phyloP scores from a whole-genome alignment of 148 eudicot genomes.

The Vaccinium myrtillus region DNA sequence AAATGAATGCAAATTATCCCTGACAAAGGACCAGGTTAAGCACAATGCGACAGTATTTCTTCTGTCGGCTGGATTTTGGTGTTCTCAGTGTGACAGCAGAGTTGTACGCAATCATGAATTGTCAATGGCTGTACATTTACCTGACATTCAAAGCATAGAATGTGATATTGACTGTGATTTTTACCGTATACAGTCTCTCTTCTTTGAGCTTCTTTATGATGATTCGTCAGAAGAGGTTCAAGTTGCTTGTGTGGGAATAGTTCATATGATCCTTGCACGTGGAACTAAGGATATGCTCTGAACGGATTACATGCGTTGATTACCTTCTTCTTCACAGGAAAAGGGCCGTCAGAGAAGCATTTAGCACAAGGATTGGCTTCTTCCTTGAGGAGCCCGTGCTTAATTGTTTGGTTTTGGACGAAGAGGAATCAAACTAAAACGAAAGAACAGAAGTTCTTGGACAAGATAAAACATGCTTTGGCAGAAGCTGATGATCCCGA shows the following conservation, averaged over 20 bases:
- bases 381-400: conserved; percentile 56
- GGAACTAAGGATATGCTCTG: conserved; percentile 44
- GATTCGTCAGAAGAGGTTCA: conserved; percentile 84
- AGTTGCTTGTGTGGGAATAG: conserved; percentile 63
- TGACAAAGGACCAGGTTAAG: conserved; percentile 28
- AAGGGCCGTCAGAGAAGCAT: conserved; percentile 80
- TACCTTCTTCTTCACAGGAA: conserved; percentile 64
- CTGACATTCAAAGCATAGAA: conserved; percentile 25
- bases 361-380: conserved; percentile 56
- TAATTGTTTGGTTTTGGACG: conserved; percentile 50
- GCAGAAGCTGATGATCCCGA: conserved; percentile 62
- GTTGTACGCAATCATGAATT: conserved; percentile 26
- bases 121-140: conserved; percentile 24
- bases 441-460: conserved; percentile 59
- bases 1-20: conserved; percentile 49
- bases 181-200: conserved; percentile 46
- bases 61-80: conserved; percentile 63
- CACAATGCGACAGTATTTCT: conserved; percentile 32
- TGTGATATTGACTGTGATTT: conserved; percentile 33
- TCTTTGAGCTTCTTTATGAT: conserved; percentile 66
- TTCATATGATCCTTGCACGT: conserved; percentile 65
- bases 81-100: conserved; percentile 68
- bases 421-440: conserved; percentile 37
- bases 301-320: conserved; percentile 70
- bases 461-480: conserved; percentile 67